These are phyloP conservation scores for Euryodendron excelsum DNA, from an alignment of 148 eudicot genomes.

Conservation along the genomic window DNA sequence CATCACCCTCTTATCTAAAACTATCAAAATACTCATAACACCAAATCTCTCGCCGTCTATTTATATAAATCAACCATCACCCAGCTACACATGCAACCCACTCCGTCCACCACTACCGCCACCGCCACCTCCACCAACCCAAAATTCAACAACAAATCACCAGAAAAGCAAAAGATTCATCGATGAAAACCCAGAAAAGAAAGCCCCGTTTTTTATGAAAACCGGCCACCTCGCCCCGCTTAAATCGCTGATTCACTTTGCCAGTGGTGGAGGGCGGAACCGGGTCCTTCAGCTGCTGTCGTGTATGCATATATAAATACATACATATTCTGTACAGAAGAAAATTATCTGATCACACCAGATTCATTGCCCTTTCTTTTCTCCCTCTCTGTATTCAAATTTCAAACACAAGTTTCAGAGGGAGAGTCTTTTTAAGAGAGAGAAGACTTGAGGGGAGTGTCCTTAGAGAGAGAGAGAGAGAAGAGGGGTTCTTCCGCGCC, in stretches of 20 bases:
- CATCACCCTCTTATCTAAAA: constrained; percentile 5
- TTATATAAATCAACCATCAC: background rate
- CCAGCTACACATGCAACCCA: too few species aligned
- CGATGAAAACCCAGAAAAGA: background rate
- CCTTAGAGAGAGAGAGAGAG: background rate
- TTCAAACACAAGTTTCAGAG: constrained; percentile 4
- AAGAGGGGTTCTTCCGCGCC: constrained; percentile 10
- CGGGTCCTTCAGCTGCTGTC: background rate
- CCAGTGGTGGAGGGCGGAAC: background rate
- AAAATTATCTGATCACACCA: background rate
- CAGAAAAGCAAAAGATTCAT: background rate
- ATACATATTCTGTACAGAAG: background rate
- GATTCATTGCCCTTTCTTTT: background rate
- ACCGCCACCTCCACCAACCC: background rate
- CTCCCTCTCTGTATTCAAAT: background rate
- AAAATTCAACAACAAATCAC: background rate
- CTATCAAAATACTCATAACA: constrained; percentile 11
- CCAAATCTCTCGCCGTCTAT: background rate
- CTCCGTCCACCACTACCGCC: background rate
- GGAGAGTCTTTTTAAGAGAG: background rate
- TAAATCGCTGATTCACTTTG: background rate
- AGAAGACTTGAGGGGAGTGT: background rate
- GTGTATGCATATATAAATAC: background rate
- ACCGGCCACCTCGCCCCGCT: constrained; percentile 5
- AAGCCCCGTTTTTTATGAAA: background rate